Conservation (phyloP, 2,329 filamentous ascomycete species). For the Didymella arachidicola region DNA sequence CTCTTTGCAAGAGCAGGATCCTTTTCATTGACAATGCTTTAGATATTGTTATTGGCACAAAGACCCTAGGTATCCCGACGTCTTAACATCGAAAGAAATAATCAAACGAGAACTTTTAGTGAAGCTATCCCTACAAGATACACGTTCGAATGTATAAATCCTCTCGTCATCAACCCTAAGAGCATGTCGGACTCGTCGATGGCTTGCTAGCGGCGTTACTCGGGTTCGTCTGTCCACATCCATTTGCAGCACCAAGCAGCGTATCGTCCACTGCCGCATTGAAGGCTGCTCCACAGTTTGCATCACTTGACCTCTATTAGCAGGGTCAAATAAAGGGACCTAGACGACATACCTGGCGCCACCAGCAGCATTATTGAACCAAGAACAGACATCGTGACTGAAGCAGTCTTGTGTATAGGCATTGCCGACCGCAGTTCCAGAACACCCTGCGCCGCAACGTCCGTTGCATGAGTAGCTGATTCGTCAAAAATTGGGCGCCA, state of each 20-base stretch:
- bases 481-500: constrained; percentile 8
- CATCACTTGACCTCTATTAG: constrained; percentile 44
- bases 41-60: not conserved
- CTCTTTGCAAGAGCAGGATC: too few species aligned
- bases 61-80: not conserved
- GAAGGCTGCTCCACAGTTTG: constrained; percentile 59
- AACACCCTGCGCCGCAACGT: constrained; percentile 58
- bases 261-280: constrained; percentile 57
- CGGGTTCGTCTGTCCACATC: constrained; percentile 45
- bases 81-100: not conserved
- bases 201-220: constrained; percentile 34
- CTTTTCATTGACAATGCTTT: too few species aligned
- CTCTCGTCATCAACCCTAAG: not conserved
- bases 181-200: constrained; percentile 50
- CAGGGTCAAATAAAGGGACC: not conserved
- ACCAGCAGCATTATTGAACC: constrained; percentile 59
- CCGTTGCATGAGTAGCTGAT: constrained; percentile 61
- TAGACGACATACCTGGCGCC: constrained; percentile 51
- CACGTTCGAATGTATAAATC: not conserved
- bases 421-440: constrained; percentile 55
- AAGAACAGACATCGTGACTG: constrained; percentile 61
- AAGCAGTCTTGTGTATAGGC: constrained; percentile 62
- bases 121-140: not conserved
- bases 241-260: constrained; percentile 42
- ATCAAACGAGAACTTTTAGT: not conserved